Conservation (phyloP, 768 basidiomycete genomes). For the Filobasidium floriforme region DNA sequence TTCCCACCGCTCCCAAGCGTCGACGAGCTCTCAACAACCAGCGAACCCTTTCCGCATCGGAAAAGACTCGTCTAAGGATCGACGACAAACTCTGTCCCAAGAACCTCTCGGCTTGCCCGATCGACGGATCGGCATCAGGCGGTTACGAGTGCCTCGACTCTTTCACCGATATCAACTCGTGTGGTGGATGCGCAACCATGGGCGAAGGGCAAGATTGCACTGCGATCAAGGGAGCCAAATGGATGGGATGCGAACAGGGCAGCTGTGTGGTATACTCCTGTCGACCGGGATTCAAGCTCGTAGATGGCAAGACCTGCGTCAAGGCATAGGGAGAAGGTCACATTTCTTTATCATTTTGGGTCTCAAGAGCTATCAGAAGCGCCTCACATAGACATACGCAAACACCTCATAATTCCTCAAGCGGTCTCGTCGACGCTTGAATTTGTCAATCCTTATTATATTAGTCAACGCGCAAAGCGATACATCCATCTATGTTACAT, state of each 20-base stretch:
- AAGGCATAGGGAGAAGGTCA: not conserved
- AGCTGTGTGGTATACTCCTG: slow-evolving; percentile 44
- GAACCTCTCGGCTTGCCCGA: slow-evolving; percentile 36
- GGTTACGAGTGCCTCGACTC: slow-evolving; percentile 53
- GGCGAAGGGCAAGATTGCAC: slow-evolving; percentile 66
- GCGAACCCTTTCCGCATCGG: not conserved
- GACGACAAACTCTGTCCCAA: slow-evolving; percentile 33
- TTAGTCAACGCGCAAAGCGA: too few species aligned
- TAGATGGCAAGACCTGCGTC: slow-evolving; percentile 19
- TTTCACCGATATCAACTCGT: slow-evolving; percentile 59
- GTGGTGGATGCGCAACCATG: slow-evolving; percentile 64
- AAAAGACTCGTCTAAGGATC: slow-evolving; percentile 1
- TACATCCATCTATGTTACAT: too few species aligned
- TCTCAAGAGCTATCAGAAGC: too few species aligned
- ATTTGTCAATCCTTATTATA: too few species aligned
- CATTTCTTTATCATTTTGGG: too few species aligned
- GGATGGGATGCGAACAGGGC: slow-evolving; percentile 58
- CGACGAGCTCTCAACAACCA: not conserved
- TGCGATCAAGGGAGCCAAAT: slow-evolving; percentile 58
- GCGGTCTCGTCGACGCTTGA: too few species aligned
- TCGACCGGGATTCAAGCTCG: slow-evolving; percentile 27
- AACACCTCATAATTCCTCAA: too few species aligned
- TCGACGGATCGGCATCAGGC: slow-evolving; percentile 9
- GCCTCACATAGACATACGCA: too few species aligned
- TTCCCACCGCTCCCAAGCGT: not conserved